Conservation (phyloP, 176 grass and related monocot species). For the Oryza meyeriana region DNA sequence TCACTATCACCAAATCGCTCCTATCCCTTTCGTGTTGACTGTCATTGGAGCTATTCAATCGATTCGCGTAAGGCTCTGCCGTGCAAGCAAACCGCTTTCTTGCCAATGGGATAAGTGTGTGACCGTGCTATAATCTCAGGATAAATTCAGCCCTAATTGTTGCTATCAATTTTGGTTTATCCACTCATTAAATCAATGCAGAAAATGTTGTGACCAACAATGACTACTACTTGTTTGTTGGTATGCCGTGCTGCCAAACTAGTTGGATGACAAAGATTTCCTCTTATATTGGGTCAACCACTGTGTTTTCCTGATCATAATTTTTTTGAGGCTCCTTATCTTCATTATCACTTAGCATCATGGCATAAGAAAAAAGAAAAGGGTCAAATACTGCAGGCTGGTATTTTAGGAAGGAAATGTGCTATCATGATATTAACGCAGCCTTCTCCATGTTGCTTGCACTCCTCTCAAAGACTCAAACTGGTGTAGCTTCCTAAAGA, state of each 20-base stretch:
- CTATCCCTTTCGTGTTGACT: conserved; percentile 25
- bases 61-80: conserved; percentile 11
- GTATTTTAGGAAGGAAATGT: not conserved
- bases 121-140: not conserved
- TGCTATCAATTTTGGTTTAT: not conserved
- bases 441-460: not conserved
- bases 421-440: not conserved
- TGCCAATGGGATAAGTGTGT: conserved; percentile 29
- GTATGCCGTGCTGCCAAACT: conserved; percentile 25
- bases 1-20: conserved; percentile 21
- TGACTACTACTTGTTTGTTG: not conserved
- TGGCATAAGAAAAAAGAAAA: not conserved
- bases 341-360: conserved; percentile 5
- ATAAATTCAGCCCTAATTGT: conserved; percentile 4
- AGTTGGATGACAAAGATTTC: conserved; percentile 22
- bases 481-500: not conserved
- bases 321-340: not conserved
- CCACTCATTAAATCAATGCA: not conserved
- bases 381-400: not conserved
- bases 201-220: conserved; percentile 9
- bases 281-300: conserved; percentile 3
- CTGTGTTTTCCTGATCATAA: not conserved
- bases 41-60: conserved; percentile 3
- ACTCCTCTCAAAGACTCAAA: not conserved
- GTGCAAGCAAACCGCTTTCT: conserved; percentile 41